phyloP scores from a whole-genome alignment of 768 basidiomycete species.

The Boletus speciosus region DNA sequence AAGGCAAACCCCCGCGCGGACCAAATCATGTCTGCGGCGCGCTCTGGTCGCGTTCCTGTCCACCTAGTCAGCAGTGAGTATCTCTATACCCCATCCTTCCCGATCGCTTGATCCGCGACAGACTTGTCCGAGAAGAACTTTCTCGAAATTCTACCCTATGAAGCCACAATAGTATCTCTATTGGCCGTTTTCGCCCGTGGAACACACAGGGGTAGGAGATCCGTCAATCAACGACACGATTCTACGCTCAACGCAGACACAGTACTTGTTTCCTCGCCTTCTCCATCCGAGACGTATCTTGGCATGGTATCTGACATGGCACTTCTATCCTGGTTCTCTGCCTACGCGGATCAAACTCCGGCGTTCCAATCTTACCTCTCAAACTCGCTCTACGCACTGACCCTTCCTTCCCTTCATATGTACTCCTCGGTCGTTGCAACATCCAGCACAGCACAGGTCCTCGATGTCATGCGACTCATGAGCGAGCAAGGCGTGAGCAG shows the following conservation, averaged over 20 bases:
- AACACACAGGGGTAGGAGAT: constrained; percentile 59
- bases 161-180: constrained; percentile 61
- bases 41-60: constrained; percentile 69
- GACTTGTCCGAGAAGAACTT: constrained; percentile 87
- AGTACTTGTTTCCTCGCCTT: constrained; percentile 56
- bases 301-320: constrained; percentile 76
- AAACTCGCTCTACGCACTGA: constrained; percentile 52
- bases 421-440: constrained; percentile 62
- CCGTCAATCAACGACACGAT: background rate
- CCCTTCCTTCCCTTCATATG: constrained; percentile 64
- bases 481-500: constrained; percentile 84
- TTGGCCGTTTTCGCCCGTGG: constrained; percentile 67
- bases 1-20: constrained; percentile 56
- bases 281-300: constrained; percentile 45
- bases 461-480: constrained; percentile 84
- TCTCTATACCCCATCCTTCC: background rate
- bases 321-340: constrained; percentile 66
- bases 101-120: constrained; percentile 25
- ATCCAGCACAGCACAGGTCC: constrained; percentile 55
- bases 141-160: constrained; percentile 56
- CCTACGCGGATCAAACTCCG: constrained; percentile 44
- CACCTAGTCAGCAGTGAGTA: constrained; percentile 73
- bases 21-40: constrained; percentile 71
- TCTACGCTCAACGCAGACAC: background rate
- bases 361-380: constrained; percentile 39